phyloP scores from a whole-genome alignment of 2,329 filamentous ascomycete genomes.

The Epichloe aotearoae region DNA sequence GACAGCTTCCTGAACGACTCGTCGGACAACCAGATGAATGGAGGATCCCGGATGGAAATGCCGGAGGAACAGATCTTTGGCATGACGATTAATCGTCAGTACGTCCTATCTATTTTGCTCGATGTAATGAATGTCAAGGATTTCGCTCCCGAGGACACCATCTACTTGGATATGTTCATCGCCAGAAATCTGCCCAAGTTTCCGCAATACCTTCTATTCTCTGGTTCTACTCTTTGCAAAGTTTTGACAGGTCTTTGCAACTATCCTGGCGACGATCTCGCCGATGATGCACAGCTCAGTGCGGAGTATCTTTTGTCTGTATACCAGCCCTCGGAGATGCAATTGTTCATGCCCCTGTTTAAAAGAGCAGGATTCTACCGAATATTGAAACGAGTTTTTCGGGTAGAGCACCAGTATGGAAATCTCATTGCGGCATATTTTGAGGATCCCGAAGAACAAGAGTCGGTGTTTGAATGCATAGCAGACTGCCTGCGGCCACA shows the following conservation, averaged over 20 bases:
- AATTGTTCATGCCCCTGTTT: constrained; percentile 63
- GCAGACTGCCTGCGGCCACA: constrained; percentile 56
- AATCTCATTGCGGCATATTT: constrained; percentile 72
- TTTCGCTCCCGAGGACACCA: constrained; percentile 68
- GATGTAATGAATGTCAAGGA: constrained; percentile 74
- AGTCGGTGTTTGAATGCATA: constrained; percentile 68
- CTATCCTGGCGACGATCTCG: constrained; percentile 67
- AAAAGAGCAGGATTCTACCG: constrained; percentile 74
- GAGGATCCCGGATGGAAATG: constrained; percentile 34
- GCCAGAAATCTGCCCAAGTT: constrained; percentile 93
- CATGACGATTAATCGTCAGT: constrained; percentile 75
- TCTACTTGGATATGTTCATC: constrained; percentile 98
- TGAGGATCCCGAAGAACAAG: constrained; percentile 66
- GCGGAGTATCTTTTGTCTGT: constrained; percentile 88
- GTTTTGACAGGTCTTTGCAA: constrained; percentile 73
- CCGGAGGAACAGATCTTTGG: constrained; percentile 55
- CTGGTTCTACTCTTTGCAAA: constrained; percentile 70
- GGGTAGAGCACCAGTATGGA: constrained; percentile 63
- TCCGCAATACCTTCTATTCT: constrained; percentile 84
- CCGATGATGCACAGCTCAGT: constrained; percentile 92
- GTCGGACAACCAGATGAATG: constrained; percentile 47
- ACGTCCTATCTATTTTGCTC: constrained; percentile 78
- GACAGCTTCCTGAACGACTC: constrained; percentile 83
- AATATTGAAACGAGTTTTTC: constrained; percentile 82
- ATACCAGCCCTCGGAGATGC: constrained; percentile 77